A percentile compares a stretch with the other conserved stretches of the same genome.
These are phyloP conservation scores for Favolaschia claudopus DNA, from an alignment of 768 basidiomycete species.

Conservation along the genomic window DNA sequence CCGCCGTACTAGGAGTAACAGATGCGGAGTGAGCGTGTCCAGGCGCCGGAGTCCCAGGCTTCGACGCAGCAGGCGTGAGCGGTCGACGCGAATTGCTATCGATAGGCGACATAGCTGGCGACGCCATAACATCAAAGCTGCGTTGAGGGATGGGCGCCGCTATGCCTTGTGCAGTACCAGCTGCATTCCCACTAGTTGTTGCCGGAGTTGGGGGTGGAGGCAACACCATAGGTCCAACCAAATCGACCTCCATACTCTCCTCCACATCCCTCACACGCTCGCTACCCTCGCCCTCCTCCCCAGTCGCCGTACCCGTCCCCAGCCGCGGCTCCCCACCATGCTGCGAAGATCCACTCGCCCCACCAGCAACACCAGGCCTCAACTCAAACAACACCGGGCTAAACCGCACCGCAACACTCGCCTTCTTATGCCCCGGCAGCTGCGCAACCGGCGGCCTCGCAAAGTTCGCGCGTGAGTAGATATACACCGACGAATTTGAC, in stretches of 20 bases:
- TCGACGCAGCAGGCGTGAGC: conserved; percentile 68
- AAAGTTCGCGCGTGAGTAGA: conserved; percentile 96
- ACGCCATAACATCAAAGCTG: conserved; percentile 47
- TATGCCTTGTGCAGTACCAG: conserved; percentile 47
- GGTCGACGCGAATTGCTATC: conserved; percentile 57
- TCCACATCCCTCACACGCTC: conserved; percentile 46
- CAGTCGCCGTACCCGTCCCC: conserved; percentile 48
- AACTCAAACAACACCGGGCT: conserved; percentile 93
- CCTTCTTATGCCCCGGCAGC: conserved; percentile 95
- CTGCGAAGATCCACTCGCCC: conserved; percentile 41
- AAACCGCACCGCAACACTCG: conserved; percentile 93
- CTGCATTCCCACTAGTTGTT: conserved; percentile 24
- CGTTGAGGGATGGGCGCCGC: conserved; percentile 58
- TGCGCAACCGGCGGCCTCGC: conserved; percentile 92
- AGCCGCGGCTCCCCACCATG: conserved; percentile 35
- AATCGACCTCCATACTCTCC: conserved; percentile 65
- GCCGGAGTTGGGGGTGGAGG: conserved; percentile 12
- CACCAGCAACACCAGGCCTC: conserved; percentile 60
- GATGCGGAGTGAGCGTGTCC: conserved; percentile 24
- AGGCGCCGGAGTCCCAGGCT: conserved; percentile 55
- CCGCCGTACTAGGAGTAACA: conserved; percentile 12
- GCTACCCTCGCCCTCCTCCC: conserved; percentile 73
- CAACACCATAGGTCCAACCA: conserved; percentile 50
- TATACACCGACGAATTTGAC: conserved; percentile 76
- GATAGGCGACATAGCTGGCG: conserved; percentile 63